Conservation (phyloP, 139 green algal species). For the Chlamydomonas eustigma region DNA sequence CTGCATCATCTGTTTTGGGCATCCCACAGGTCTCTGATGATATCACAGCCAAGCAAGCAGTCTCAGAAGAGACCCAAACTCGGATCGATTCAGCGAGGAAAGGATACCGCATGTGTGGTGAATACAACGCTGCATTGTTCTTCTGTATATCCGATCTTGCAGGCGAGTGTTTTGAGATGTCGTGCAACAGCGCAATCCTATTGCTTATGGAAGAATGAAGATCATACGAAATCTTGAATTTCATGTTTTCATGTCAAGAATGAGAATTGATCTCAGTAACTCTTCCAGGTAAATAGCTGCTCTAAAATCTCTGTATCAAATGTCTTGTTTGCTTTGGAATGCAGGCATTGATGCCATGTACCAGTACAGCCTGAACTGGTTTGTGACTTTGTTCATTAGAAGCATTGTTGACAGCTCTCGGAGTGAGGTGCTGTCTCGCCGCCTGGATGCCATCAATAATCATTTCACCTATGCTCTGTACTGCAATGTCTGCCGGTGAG, state of each 20-base stretch:
- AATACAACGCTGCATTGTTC: constrained; percentile 60
- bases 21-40: constrained; percentile 51
- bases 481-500: constrained; percentile 61
- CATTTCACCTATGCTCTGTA: constrained; percentile 75
- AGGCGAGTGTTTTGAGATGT: constrained; percentile 5
- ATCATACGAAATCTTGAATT: no score
- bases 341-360: constrained; percentile 54
- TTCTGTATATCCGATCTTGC: constrained; percentile 64
- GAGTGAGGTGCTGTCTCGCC: constrained; percentile 17
- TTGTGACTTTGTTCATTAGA: constrained; percentile 49
- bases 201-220: no score
- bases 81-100: constrained; percentile 55
- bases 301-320: no score
- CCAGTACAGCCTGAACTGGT: constrained; percentile 59
- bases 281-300: no score
- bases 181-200: constrained; percentile 27
- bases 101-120: constrained; percentile 51
- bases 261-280: no score
- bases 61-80: constrained; percentile 56
- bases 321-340: no score
- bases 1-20: no score
- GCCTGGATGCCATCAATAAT: constrained; percentile 61
- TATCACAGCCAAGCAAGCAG: constrained; percentile 65
- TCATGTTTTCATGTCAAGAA: no score
- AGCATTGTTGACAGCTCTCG: constrained; percentile 29